Evolutionary conservation across 495 filamentous ascomycete species (phyloP).

Genomic region (Ramalina intermedia): DNA sequence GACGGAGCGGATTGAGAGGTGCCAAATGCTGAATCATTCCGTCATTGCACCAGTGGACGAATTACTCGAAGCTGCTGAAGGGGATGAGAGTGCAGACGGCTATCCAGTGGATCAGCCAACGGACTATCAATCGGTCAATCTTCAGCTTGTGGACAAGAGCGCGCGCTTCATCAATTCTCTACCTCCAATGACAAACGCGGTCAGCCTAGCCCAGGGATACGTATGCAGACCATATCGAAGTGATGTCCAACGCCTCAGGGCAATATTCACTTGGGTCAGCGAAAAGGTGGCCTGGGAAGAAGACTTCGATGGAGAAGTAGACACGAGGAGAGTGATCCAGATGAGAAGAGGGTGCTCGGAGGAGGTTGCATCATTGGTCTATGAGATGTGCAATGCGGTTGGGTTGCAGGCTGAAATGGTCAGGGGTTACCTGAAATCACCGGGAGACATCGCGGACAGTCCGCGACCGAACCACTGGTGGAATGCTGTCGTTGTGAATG

Average conservation of each 20-base stretch:
- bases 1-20: slow-evolving; percentile 73
- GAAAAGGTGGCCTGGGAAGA: slow-evolving; percentile 97
- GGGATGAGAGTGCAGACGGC: slow-evolving; percentile 80
- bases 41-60: slow-evolving; percentile 81
- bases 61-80: slow-evolving; percentile 70
- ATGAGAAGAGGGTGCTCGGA: slow-evolving; percentile 73
- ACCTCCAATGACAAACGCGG: slow-evolving; percentile 77
- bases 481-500: slow-evolving; percentile 89
- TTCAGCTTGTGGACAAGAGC: slow-evolving; percentile 85
- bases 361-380: slow-evolving; percentile 76
- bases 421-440: slow-evolving; percentile 76
- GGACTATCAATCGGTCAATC: slow-evolving; percentile 66
- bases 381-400: slow-evolving; percentile 87
- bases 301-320: slow-evolving; percentile 64
- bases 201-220: slow-evolving; percentile 76
- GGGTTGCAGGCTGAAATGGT: slow-evolving; percentile 77
- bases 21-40: slow-evolving; percentile 85
- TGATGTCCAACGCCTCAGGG: slow-evolving; percentile 81
- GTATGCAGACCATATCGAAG: slow-evolving; percentile 90
- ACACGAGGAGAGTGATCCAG: slow-evolving; percentile 70
- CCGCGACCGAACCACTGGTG: slow-evolving; percentile 91
- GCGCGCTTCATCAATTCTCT: slow-evolving; percentile 78
- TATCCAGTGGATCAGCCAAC: slow-evolving; percentile 67
- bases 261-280: slow-evolving; percentile 93
- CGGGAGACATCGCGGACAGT: slow-evolving; percentile 70